Base-by-base conservation (phyloP, 2,329 filamentous ascomycete species). In the Nemania sp. region DNA sequence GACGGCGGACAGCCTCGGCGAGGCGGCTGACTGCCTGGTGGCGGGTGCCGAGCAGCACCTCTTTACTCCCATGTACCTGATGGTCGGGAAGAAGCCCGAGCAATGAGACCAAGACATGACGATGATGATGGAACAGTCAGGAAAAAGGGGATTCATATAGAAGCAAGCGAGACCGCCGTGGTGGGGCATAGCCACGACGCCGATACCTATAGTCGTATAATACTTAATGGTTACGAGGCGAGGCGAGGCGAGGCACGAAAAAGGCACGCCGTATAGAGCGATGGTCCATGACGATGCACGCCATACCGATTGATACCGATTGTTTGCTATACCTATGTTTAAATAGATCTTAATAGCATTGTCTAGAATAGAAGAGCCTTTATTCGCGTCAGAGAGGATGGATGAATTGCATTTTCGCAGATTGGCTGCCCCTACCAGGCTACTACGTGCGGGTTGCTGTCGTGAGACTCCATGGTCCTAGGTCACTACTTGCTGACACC, bases 11-110 rank as follows among this genome's bases (percentile, higher is more conserved):
- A 92, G 90, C 72, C 79, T 98, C 71, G 92, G 90, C 5, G 73
- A 87, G 60, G 93, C 91, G 34, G 92, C 86, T 11, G 93, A 97
- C 77, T 90, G 87, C 70, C 81, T 98, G 53, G 93, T 97, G 20
- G 91, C 90, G 49, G 94, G 94, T 77, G 94, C 88, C 37, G 86
- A 87, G 75, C 83, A 93, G 80, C 90, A 96, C 76, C 84, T 98
- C n/a, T 98, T 98, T 79, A 98, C 94, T 1, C 94, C 94, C 58
- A 98, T 98, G 94, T 97, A 97, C 80, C 81, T 98, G 73, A 97
- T 97, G 91, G 86, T 97, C 61, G 94, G 87, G 63, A 87, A 91
- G 78, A 97, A 97, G 83, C 92, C 94, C 3, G 69, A 70, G 53
- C 73, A 78, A 67, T 78, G 73, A 68, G 53, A 50, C 18, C n/a